Percentiles rank a stretch among this genome's conserved stretches.
Conservation (phyloP, 495 filamentous ascomycete species). For the Penicillium samsonianum region DNA sequence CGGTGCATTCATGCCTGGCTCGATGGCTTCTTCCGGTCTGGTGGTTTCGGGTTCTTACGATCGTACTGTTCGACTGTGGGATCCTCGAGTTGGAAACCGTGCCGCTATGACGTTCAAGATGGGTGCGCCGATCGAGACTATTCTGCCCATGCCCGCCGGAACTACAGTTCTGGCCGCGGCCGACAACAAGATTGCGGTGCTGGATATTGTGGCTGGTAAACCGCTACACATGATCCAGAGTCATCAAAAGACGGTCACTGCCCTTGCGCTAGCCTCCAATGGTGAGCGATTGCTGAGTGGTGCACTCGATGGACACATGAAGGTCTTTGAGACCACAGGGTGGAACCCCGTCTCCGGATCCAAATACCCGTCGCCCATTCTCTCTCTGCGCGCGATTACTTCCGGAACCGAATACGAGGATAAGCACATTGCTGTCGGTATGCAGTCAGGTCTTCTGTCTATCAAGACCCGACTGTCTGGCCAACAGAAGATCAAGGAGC, state of each 20-base stretch:
- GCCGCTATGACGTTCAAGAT: constrained; percentile 92
- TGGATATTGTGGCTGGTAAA: constrained; percentile 90
- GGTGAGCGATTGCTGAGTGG: constrained; percentile 80
- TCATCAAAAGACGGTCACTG: constrained; percentile 97
- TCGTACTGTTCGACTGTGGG: constrained; percentile 90
- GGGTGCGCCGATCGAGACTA: constrained; percentile 77
- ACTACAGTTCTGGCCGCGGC: constrained; percentile 83
- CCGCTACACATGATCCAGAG: constrained; percentile 82
- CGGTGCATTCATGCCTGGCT: constrained; percentile 82
- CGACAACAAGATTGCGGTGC: constrained; percentile 86
- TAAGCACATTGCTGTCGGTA: constrained; percentile 88
- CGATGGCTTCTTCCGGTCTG: constrained; percentile 64
- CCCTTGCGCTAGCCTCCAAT: constrained; percentile 74
- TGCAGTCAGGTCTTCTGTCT: constrained; percentile 87
- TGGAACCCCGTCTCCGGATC: constrained; percentile 93
- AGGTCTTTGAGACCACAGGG: constrained; percentile 84
- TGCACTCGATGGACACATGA: constrained; percentile 91
- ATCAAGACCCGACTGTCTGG: constrained; percentile 84
- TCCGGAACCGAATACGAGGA: constrained; percentile 68
- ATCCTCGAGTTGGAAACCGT: constrained; percentile 68
- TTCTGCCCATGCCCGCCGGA: constrained; percentile 81
- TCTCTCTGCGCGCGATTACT: constrained; percentile 74
- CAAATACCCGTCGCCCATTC: constrained; percentile 88
- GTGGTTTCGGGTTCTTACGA: constrained; percentile 92
- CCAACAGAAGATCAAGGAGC: constrained; percentile 73